These are phyloP conservation scores for Salvia splendens DNA, from an alignment of 257 asterid species.

Conservation along the genomic window DNA sequence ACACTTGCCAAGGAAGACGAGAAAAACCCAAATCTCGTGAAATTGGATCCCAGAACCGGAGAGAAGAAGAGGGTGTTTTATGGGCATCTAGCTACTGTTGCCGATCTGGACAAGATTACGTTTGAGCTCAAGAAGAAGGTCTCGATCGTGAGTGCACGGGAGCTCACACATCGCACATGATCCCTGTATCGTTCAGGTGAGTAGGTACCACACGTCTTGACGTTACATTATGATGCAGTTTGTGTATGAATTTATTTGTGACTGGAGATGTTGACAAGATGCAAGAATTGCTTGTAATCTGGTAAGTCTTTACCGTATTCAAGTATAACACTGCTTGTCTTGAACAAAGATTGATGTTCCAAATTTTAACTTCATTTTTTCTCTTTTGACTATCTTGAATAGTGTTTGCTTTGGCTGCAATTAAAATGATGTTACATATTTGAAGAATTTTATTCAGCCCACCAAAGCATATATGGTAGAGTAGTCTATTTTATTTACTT, in stretches of 20 bases:
- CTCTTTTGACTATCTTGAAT: not conserved
- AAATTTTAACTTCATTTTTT: not conserved
- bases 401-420: too few species aligned
- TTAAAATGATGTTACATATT: too few species aligned
- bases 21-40: slow-evolving; percentile 68
- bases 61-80: slow-evolving; percentile 68
- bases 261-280: slow-evolving; percentile 13
- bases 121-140: slow-evolving; percentile 77
- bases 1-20: slow-evolving; percentile 64
- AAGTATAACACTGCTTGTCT: not conserved
- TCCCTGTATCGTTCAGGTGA: not conserved
- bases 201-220: not conserved
- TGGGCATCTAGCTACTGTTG: slow-evolving; percentile 77
- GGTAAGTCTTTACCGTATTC: not conserved
- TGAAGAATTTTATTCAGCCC: too few species aligned
- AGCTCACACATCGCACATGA: slow-evolving; percentile 39
- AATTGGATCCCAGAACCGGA: slow-evolving; percentile 58
- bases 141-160: slow-evolving; percentile 63
- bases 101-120: slow-evolving; percentile 76
- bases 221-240: not conserved
- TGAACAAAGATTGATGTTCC: not conserved
- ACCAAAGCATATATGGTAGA: too few species aligned
- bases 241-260: not conserved
- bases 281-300: slow-evolving; percentile 12
- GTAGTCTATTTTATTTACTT: too few species aligned